These are phyloP conservation scores for Tetrahymena malaccensis DNA, from an alignment of 73 alveolate genomes.

Conservation along the genomic window DNA sequence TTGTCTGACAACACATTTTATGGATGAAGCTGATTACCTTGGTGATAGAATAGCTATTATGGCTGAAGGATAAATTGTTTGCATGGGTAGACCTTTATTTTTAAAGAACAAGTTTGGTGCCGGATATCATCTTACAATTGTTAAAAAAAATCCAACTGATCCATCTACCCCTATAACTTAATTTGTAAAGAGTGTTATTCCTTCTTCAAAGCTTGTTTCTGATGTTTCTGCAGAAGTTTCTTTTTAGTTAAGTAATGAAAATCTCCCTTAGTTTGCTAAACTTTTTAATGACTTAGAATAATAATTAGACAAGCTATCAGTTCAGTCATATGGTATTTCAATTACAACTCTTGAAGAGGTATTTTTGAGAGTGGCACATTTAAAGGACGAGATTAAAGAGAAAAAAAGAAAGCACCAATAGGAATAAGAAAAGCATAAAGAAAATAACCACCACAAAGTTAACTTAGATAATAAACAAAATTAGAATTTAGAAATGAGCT, in stretches of 20 bases:
- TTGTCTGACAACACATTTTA: slow-evolving; percentile 92
- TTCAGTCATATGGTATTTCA: slow-evolving; percentile 62
- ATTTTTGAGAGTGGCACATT: slow-evolving; percentile 75
- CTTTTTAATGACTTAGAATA: slow-evolving; percentile 54
- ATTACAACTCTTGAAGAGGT: slow-evolving; percentile 98
- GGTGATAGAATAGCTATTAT: slow-evolving; percentile 96
- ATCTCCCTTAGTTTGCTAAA: slow-evolving; percentile 28
- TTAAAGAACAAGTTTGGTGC: slow-evolving; percentile 84
- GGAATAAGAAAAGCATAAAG: background rate
- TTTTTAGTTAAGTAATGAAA: slow-evolving; percentile 35
- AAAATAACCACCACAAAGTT: background rate
- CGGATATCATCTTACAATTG: slow-evolving; percentile 64
- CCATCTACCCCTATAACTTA: slow-evolving; percentile 27
- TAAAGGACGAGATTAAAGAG: slow-evolving; percentile 13
- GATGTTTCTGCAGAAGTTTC: slow-evolving; percentile 60
- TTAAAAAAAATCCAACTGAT: slow-evolving; percentile 18
- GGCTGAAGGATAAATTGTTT: slow-evolving; percentile 79
- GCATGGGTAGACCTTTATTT: slow-evolving; percentile 85
- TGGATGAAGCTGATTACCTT: slow-evolving; percentile 97
- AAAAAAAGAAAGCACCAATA: background rate
- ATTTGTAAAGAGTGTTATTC: slow-evolving; percentile 21
- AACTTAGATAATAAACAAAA: background rate
- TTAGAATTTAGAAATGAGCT: background rate
- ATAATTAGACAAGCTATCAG: slow-evolving; percentile 20
- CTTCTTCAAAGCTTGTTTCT: slow-evolving; percentile 31